Base-by-base conservation (phyloP, 352 stramenopile genomes). In the Phytophthora cryptogea region DNA sequence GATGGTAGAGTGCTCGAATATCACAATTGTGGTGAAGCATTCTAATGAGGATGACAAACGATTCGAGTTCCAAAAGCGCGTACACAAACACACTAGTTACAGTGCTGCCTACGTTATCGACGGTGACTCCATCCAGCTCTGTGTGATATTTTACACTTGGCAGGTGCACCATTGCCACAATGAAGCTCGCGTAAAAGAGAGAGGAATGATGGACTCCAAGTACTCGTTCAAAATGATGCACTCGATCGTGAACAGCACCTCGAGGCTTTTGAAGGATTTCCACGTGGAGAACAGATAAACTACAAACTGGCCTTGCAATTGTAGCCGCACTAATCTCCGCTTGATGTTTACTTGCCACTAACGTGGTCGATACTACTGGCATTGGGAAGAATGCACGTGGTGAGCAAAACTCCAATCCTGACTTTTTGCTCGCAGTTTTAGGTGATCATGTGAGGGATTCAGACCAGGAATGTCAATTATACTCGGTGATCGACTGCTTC, bases 211-310 rank as follows among this genome's bases (percentile, higher is more conserved):
- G 10, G 37, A 55, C 51, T 82, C 63, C 59, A 76, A 57, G 31
- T 76, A 76, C 44, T 79, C 66, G 35, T 59, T 59, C 5, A 74
- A 44, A 3, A 78, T 48, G n/a, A 74, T 31, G 9, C 70, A 82
- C 30, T 78, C 65, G 9, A 47, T 55, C 1, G 70, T 63, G 55
- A 78, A 78, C 23, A 80, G 50, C 31, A 23, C 30, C 35, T 59
- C 39, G 28, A 59, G 51, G 4, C 10, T 57, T 28, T 48, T 23
- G 20, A 23, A 23, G 20, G 20, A 23, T 23, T 23, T 23, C 20
- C 20, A 23, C n/a, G 2, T 28, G 27, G 5, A 57, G 37, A 57
- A 57, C 31, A 11, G 35, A 23, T 7, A 35, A 23, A 2, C 20
- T 23, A 23, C 33, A 56, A 35, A 5, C 35, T 46, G 14, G 33